Conservation (phyloP, 148 eudicot genomes). For the Nepenthes mirabilis region DNA sequence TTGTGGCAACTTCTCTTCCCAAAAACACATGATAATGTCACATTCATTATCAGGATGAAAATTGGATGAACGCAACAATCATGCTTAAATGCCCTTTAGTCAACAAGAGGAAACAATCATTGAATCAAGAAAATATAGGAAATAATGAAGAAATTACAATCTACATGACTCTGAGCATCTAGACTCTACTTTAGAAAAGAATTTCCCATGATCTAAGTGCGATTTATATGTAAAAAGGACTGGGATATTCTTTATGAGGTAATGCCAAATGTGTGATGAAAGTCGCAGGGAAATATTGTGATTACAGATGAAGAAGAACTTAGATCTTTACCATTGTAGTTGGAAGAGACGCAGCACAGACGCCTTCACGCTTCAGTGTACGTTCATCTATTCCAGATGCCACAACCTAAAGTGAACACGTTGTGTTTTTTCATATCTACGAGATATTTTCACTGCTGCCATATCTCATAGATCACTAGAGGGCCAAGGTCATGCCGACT, state of each 20-base stretch:
- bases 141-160: background rate
- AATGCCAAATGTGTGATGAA: background rate
- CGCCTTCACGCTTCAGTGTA: slow-evolving; percentile 94
- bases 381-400: slow-evolving; percentile 97
- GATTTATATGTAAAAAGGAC: background rate
- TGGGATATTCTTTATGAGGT: background rate
- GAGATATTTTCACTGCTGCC: background rate
- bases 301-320: background rate
- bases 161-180: no score
- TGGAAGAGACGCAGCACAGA: slow-evolving; percentile 97
- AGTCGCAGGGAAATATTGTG: background rate
- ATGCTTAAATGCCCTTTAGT: no score
- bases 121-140: no score
- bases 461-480: background rate
- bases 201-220: no score
- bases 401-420: slow-evolving; percentile 47
- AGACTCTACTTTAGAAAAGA: no score
- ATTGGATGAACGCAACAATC: no score
- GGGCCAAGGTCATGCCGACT: background rate
- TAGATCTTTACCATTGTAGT: slow-evolving; percentile 71
- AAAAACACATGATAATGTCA: slow-evolving; percentile 1
- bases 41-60: background rate
- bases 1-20: background rate
- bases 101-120: no score
- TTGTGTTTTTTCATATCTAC: background rate